Conservation (phyloP, 2,329 filamentous ascomycete species). For the Colletotrichum sp. region DNA sequence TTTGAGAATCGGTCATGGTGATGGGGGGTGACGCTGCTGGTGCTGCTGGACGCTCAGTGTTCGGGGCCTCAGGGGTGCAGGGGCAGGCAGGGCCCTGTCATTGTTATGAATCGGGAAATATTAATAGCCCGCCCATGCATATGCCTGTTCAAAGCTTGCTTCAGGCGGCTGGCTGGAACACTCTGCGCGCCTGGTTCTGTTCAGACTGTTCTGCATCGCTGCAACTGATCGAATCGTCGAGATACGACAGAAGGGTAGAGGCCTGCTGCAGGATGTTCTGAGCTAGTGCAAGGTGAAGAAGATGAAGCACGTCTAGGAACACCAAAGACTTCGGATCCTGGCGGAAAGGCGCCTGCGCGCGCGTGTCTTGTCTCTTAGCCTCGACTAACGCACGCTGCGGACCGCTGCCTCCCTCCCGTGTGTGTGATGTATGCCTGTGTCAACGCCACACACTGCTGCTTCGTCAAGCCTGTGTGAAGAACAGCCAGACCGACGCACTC, state of each 20-base stretch:
- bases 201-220: background rate
- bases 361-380: background rate
- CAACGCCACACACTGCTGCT: background rate
- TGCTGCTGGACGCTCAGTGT: background rate
- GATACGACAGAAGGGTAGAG: background rate
- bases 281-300: background rate
- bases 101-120: conserved; percentile 4
- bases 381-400: background rate
- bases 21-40: background rate
- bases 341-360: background rate
- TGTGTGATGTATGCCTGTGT: background rate
- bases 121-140: conserved; percentile 16
- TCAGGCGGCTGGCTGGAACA: background rate
- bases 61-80: background rate
- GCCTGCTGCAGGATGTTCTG: background rate
- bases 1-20: background rate
- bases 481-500: background rate
- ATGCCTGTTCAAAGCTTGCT: background rate
- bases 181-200: background rate
- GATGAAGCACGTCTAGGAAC: background rate
- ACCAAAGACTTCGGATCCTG: background rate
- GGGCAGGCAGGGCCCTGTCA: background rate
- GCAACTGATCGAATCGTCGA: background rate
- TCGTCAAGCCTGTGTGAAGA: background rate
- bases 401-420: background rate